These are phyloP conservation scores for Collybiopsis luxurians DNA, from an alignment of 768 basidiomycete species.

Conservation along the genomic window DNA sequence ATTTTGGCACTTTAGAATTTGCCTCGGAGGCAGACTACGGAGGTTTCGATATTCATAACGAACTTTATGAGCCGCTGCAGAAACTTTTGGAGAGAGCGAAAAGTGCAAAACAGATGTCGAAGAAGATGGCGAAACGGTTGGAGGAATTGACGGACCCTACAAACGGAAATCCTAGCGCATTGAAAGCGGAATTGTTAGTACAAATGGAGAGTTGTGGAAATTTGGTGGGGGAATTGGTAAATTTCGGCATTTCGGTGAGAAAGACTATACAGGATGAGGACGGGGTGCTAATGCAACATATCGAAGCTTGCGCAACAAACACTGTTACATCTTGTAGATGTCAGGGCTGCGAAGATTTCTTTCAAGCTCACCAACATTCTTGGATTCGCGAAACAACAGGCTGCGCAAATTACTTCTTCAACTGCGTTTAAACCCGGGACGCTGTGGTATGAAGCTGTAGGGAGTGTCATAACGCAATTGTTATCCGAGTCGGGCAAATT, in stretches of 20 bases:
- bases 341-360: conserved; percentile 71
- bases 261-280: not conserved
- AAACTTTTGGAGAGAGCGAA: conserved; percentile 79
- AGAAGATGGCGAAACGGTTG: conserved; percentile 85
- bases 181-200: conserved; percentile 67
- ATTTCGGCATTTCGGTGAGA: conserved; percentile 86
- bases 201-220: conserved; percentile 74
- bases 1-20: not conserved
- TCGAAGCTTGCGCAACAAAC: conserved; percentile 83
- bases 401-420: conserved; percentile 64
- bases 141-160: conserved; percentile 56
- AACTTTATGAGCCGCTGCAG: conserved; percentile 80
- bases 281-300: not conserved
- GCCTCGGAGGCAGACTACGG: conserved; percentile 74
- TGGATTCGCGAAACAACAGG: conserved; percentile 70
- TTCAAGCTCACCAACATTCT: conserved; percentile 76
- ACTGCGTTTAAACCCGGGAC: conserved; percentile 63
- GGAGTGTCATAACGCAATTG: conserved; percentile 64
- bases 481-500: conserved; percentile 69
- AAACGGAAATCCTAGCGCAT: conserved; percentile 34
- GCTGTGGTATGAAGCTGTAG: conserved; percentile 77
- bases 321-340: conserved; percentile 81
- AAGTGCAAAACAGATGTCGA: conserved; percentile 77
- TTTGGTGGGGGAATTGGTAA: conserved; percentile 75
- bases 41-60: conserved; percentile 69